Evolutionary conservation across 2,329 filamentous ascomycete genomes (phyloP).

Genomic region (Diplodia corticola): DNA sequence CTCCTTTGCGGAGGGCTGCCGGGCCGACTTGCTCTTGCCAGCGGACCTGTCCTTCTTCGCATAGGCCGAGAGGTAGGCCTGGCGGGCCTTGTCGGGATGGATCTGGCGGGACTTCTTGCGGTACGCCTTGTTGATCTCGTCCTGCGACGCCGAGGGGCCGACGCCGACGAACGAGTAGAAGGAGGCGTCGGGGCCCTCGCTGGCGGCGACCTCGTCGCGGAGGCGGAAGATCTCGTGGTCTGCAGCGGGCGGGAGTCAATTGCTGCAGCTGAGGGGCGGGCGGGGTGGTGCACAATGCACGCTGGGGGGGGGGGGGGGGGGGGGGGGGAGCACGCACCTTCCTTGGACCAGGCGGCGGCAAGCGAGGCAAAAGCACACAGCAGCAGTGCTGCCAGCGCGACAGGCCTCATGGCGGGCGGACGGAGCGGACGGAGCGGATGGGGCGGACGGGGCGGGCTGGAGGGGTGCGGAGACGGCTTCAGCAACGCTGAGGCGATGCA

Average conservation of each 20-base stretch:
- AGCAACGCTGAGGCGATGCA: conserved; percentile 27
- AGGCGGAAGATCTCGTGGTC: conserved; percentile 98
- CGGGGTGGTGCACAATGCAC: neutral
- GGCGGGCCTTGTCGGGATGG: conserved; percentile 95
- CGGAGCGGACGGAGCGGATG: too few species aligned
- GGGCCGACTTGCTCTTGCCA: conserved; percentile 57
- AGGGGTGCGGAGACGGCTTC: conserved; percentile 25
- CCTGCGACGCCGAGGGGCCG: conserved; percentile 68
- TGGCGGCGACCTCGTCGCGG: conserved; percentile 76
- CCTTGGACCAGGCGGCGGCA: conserved; percentile 78
- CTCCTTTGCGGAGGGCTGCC: conserved; percentile 71
- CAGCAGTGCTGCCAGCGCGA: conserved; percentile 63
- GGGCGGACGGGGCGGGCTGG: neutral
- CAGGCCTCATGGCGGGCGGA: conserved; percentile 65
- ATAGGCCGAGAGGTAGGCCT: conserved; percentile 73
- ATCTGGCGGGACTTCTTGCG: conserved; percentile 79
- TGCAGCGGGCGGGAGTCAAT: conserved; percentile 38
- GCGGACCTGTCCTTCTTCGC: conserved; percentile 50
- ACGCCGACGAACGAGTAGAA: conserved; percentile 95
- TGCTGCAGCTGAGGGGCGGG: neutral
- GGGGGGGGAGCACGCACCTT: conserved; percentile 62
- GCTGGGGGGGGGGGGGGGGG: neutral
- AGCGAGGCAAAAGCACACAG: conserved; percentile 68
- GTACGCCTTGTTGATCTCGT: conserved; percentile 92
- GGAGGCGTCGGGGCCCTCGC: conserved; percentile 75